Evolutionary conservation across 2,329 filamentous ascomycete species (phyloP).

Genomic region (Thermoascus crustaceus): DNA sequence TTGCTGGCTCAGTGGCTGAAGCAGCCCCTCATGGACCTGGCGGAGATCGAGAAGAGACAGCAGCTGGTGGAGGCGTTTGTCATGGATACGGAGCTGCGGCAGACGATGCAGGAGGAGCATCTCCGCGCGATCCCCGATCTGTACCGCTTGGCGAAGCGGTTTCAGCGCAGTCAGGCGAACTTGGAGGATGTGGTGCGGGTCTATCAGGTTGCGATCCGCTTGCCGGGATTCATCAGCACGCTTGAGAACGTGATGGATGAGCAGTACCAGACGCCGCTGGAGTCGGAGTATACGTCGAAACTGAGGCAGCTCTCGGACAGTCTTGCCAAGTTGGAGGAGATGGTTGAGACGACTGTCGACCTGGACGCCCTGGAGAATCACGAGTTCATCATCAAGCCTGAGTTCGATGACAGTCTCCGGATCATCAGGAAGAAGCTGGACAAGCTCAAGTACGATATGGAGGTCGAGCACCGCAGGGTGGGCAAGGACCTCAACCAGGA

Average conservation of each 20-base stretch:
- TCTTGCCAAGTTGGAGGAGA: constrained; percentile 81
- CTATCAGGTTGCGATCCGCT: constrained; percentile 86
- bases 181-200: constrained; percentile 91
- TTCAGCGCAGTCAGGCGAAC: constrained; percentile 83
- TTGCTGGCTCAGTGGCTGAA: constrained; percentile 94
- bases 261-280: constrained; percentile 76
- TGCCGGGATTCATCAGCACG: constrained; percentile 83
- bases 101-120: constrained; percentile 96
- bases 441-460: constrained; percentile 72
- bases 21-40: constrained; percentile 86
- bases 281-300: constrained; percentile 78
- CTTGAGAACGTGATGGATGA: constrained; percentile 95
- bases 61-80: constrained; percentile 94
- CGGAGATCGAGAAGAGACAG: constrained; percentile 83
- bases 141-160: constrained; percentile 87
- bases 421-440: constrained; percentile 90
- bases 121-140: constrained; percentile 87
- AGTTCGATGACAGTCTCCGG: constrained; percentile 83
- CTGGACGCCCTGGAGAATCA: constrained; percentile 92
- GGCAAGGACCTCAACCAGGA: constrained; percentile 81
- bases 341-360: constrained; percentile 98
- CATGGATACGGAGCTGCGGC: constrained; percentile 81
- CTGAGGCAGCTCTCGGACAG: constrained; percentile 68
- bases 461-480: constrained; percentile 67
- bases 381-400: constrained; percentile 97